Conservation (phyloP, 1,139 yeast genomes). For the Saccharomyces hybrid region DNA sequence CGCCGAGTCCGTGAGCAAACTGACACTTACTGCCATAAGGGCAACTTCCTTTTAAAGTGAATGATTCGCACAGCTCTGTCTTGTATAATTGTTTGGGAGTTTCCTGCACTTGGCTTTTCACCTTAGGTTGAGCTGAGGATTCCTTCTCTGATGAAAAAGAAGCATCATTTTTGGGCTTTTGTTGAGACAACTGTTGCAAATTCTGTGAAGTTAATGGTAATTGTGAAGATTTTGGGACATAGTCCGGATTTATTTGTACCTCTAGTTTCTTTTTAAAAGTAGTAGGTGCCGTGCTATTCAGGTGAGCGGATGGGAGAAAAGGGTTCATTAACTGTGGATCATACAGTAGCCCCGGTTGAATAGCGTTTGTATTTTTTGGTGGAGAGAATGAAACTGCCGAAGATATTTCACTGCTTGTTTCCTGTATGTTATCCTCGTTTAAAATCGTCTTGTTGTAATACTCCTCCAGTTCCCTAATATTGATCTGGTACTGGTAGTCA, state of each 20-base stretch:
- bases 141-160: neutral
- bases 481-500: conserved; percentile 14
- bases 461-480: conserved; percentile 29
- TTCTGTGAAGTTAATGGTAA: conserved; percentile 22
- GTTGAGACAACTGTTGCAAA: conserved; percentile 11
- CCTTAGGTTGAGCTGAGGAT: neutral
- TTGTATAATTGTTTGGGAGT: conserved; percentile 73
- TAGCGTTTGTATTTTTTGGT: neutral
- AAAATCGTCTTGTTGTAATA: conserved; percentile 28
- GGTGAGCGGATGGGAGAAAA: neutral
- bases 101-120: conserved; percentile 8
- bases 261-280: conserved; percentile 8
- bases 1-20: conserved; percentile 84
- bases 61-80: conserved; percentile 83
- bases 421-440: conserved; percentile 15
- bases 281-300: neutral
- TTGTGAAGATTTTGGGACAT: conserved; percentile 11
- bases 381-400: neutral
- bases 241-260: conserved; percentile 20
- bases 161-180: conserved; percentile 2
- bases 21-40: conserved; percentile 90
- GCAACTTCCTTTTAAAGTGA: conserved; percentile 62
- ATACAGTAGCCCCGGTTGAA: neutral
- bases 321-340: neutral
- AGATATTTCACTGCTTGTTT: neutral